These are phyloP conservation scores for Tubosaeta sp. DNA, from an alignment of 768 basidiomycete genomes.

Conservation along the genomic window DNA sequence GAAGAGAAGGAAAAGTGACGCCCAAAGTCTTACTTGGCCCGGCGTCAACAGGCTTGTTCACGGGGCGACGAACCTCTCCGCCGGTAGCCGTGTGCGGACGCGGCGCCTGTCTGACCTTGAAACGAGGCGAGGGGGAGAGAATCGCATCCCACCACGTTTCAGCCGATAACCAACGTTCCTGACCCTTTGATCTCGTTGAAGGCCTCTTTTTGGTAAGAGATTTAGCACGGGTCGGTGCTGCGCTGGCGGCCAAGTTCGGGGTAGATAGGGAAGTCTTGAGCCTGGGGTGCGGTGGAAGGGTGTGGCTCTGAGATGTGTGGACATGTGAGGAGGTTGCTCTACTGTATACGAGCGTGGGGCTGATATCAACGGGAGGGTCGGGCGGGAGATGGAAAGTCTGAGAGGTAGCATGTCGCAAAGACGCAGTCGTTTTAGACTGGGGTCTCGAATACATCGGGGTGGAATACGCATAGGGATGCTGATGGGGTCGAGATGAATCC, in stretches of 20 bases:
- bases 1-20: conserved; percentile 7
- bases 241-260: conserved; percentile 49
- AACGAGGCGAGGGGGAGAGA: conserved; percentile 69
- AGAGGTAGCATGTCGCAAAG: conserved; percentile 20
- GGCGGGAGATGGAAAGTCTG: conserved; percentile 21
- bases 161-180: conserved; percentile 65
- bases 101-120: conserved; percentile 45
- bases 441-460: conserved; percentile 18
- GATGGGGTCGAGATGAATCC: conserved; percentile 21
- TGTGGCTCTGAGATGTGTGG: background rate
- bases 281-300: background rate
- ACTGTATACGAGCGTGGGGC: background rate
- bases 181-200: conserved; percentile 35
- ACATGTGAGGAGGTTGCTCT: conserved; percentile 5
- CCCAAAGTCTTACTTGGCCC: conserved; percentile 1
- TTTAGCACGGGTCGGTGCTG: conserved; percentile 5
- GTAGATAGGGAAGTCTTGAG: conserved; percentile 61
- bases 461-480: conserved; percentile 53
- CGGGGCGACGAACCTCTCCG: conserved; percentile 45
- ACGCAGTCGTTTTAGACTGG: background rate
- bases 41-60: conserved; percentile 38
- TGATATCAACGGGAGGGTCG: background rate
- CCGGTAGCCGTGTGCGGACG: conserved; percentile 14
- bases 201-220: conserved; percentile 19
- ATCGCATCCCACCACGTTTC: conserved; percentile 83